Conservation (phyloP, 176 grass and related monocot genomes). For the Oryza meridionalis region DNA sequence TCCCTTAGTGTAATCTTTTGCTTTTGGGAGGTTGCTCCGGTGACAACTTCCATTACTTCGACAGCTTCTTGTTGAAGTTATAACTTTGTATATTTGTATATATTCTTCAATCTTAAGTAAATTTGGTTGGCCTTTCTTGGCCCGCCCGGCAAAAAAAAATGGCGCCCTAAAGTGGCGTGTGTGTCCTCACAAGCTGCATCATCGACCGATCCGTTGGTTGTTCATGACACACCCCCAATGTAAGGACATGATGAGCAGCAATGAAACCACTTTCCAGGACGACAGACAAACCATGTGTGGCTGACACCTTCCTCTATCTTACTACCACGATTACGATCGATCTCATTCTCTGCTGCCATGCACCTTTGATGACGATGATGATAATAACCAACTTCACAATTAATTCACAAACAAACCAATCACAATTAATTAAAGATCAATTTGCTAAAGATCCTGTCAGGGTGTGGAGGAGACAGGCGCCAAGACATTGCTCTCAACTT, state of each 20-base stretch:
- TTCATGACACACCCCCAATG: background rate
- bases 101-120: no score
- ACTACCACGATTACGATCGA: no score
- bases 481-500: background rate
- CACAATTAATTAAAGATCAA: background rate
- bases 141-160: no score
- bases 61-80: no score
- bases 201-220: background rate
- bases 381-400: no score
- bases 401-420: no score
- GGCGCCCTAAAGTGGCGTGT: background rate
- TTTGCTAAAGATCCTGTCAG: background rate
- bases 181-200: no score
- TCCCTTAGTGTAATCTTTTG: no score
- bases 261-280: background rate
- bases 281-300: slow-evolving; percentile 34
- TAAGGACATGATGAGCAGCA: slow-evolving; percentile 11
- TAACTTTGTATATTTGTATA: no score
- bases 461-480: background rate
- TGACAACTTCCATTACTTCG: no score
- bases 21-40: no score
- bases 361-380: background rate
- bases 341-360: background rate
- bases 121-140: no score
- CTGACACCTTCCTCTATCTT: background rate